Evolutionary conservation across 768 basidiomycete species (phyloP), one percentile per base, ranked within the genome.

Genomic region (Auriscalpium orientale): DNA sequence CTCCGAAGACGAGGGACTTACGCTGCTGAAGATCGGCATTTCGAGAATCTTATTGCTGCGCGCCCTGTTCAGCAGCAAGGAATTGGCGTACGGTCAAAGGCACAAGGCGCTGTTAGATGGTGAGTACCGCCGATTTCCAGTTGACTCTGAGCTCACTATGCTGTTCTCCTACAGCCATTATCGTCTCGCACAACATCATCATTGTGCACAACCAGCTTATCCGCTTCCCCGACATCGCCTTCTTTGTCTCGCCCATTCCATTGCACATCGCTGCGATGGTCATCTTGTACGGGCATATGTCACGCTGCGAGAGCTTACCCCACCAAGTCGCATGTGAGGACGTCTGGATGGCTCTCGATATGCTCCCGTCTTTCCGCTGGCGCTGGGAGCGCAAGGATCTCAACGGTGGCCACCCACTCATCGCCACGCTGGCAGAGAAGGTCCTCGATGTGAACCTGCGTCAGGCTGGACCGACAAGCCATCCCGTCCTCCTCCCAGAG

Each of bases 201-300:
- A 79, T 90, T 53, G 78, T 93, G 34, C 91, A 93, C 71, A 86
- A 85, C 55, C 83, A 88, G 60, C 80, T 93, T 52, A 89, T 91
- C 62, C 80, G 80, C 36, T 92, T 85, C 77, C 90, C 91, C 11
- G 86, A 92, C 56, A 87, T 87, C 62, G 87, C 84, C 3, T 93
- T 93, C 74, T 92, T 93, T 67, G 88, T 88, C 21, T 91, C 90
- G 4, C 91, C 91, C 2, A 90, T 89, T 56, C 91, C 91, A 13
- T 76, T 93, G 18, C 91, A 93, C 69, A 91, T 92, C 53, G 87
- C 90, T 0, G 91, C 91, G 8, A 91, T 93, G 90, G 88, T 92
- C 56, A 91, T 93, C 57, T 77, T 93, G 18, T 92, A 86, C 66
- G 91, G 91, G 1, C 87, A 87, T 64, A 90, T 91, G 79, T 89